Evolutionary conservation across 2,329 filamentous ascomycete genomes (phyloP).

Genomic region (Pseudogymnoascus sp.): DNA sequence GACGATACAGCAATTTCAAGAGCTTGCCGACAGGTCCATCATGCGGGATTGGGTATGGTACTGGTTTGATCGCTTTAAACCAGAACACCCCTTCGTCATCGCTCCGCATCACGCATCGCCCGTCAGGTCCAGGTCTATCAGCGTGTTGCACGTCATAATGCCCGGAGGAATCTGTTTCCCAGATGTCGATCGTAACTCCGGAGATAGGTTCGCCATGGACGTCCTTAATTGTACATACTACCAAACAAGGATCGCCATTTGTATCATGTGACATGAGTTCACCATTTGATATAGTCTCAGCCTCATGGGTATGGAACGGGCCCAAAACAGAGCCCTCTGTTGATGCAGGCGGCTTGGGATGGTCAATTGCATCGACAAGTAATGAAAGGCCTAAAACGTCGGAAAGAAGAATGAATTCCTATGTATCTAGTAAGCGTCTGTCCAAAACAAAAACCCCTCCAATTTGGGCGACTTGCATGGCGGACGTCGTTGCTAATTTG

Average conservation of each 20-base stretch:
- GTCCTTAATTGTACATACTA: slow-evolving; percentile 64
- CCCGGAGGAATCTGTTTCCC: slow-evolving; percentile 74
- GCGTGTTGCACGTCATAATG: slow-evolving; percentile 74
- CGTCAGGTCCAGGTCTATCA: slow-evolving; percentile 57
- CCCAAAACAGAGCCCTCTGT: slow-evolving; percentile 78
- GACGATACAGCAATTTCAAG: slow-evolving; percentile 58
- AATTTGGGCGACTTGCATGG: slow-evolving; percentile 24
- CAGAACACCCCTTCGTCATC: slow-evolving; percentile 71
- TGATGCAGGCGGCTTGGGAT: slow-evolving; percentile 62
- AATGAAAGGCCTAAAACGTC: slow-evolving; percentile 74
- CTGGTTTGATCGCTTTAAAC: slow-evolving; percentile 78
- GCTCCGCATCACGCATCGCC: slow-evolving; percentile 61
- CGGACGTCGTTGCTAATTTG: slow-evolving; percentile 68
- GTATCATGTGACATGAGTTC: slow-evolving; percentile 60
- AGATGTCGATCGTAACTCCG: slow-evolving; percentile 69
- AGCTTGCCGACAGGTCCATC: slow-evolving; percentile 77
- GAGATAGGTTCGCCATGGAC: slow-evolving; percentile 53
- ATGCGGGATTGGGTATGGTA: slow-evolving; percentile 77
- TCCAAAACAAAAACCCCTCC: too few species aligned
- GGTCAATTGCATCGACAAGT: slow-evolving; percentile 75
- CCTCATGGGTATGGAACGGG: slow-evolving; percentile 78
- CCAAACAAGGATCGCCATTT: slow-evolving; percentile 61
- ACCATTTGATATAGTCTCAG: slow-evolving; percentile 51
- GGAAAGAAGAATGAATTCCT: slow-evolving; percentile 74
- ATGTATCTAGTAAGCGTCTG: too few species aligned